phyloP scores from a whole-genome alignment of 345 rosid species.

The Abelmoschus esculentus region DNA sequence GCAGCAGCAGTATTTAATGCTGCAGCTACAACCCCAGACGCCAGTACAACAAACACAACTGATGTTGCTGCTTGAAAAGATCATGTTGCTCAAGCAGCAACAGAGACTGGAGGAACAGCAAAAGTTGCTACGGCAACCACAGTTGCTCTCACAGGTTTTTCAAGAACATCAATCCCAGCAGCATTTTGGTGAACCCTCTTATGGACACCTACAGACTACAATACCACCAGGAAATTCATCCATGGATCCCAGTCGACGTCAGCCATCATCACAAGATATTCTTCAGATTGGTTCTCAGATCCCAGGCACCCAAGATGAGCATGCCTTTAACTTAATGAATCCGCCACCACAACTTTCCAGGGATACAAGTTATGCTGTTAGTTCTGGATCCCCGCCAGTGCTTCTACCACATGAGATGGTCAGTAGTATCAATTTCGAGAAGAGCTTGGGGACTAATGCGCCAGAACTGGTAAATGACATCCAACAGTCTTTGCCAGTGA shows the following conservation, averaged over 20 bases:
- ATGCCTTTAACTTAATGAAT: conserved; percentile 28
- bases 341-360: conserved; percentile 32
- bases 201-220: conserved; percentile 42
- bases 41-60: conserved; percentile 50
- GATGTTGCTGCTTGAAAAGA: conserved; percentile 56
- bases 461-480: conserved; percentile 31
- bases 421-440: conserved; percentile 32
- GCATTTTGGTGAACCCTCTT: conserved; percentile 45
- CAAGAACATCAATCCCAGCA: conserved; percentile 57
- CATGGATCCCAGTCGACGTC: conserved; percentile 45
- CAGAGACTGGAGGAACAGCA: conserved; percentile 84
- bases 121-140: conserved; percentile 69
- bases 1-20: conserved; percentile 76
- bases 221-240: conserved; percentile 30
- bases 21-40: conserved; percentile 53
- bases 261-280: conserved; percentile 39
- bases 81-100: conserved; percentile 65
- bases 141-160: conserved; percentile 67
- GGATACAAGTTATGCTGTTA: conserved; percentile 29
- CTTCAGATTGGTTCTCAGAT: conserved; percentile 45
- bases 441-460: conserved; percentile 24
- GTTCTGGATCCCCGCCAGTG: conserved; percentile 31
- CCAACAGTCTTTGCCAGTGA: conserved; percentile 25
- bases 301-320: conserved; percentile 40
- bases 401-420: conserved; percentile 49